Conservation (phyloP, 805 yeast species). For the Spathaspora boniae region DNA sequence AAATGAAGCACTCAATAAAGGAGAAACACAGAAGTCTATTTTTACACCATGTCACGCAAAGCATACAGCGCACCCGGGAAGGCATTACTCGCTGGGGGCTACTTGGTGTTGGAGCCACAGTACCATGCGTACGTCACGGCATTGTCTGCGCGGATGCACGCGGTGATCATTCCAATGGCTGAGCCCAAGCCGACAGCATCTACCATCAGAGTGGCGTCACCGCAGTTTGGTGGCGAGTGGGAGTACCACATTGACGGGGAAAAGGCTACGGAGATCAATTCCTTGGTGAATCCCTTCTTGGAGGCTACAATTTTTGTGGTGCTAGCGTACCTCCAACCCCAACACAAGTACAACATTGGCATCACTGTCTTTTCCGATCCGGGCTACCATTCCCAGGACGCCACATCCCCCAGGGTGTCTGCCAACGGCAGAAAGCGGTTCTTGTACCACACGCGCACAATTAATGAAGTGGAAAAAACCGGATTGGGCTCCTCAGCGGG, state of each 20-base stretch:
- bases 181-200: slow-evolving; percentile 10
- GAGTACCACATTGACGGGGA: slow-evolving; percentile 34
- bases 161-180: slow-evolving; percentile 31
- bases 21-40: background rate
- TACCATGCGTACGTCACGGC: slow-evolving; percentile 83
- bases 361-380: slow-evolving; percentile 79
- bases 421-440: slow-evolving; percentile 44
- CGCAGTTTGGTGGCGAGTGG: slow-evolving; percentile 84
- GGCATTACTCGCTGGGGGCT: slow-evolving; percentile 93
- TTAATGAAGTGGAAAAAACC: slow-evolving; percentile 80
- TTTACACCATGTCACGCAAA: slow-evolving; percentile 12
- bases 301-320: slow-evolving; percentile 58
- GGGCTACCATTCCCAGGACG: slow-evolving; percentile 79
- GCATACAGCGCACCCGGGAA: slow-evolving; percentile 95
- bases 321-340: slow-evolving; percentile 47
- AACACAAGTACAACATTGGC: slow-evolving; percentile 25
- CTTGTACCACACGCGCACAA: slow-evolving; percentile 55
- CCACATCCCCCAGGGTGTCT: slow-evolving; percentile 34
- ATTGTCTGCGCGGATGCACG: slow-evolving; percentile 85
- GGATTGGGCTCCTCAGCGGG: slow-evolving; percentile 98
- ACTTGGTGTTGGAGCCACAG: slow-evolving; percentile 76
- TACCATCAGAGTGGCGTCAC: slow-evolving; percentile 53
- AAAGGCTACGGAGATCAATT: slow-evolving; percentile 22
- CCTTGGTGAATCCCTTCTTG: slow-evolving; percentile 65
- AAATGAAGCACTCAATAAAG: too few species aligned